Percentiles rank a stretch among this genome's conserved stretches.
These are phyloP conservation scores for Aspergillus ellipticus DNA, from an alignment of 495 filamentous ascomycete species.

Conservation along the genomic window DNA sequence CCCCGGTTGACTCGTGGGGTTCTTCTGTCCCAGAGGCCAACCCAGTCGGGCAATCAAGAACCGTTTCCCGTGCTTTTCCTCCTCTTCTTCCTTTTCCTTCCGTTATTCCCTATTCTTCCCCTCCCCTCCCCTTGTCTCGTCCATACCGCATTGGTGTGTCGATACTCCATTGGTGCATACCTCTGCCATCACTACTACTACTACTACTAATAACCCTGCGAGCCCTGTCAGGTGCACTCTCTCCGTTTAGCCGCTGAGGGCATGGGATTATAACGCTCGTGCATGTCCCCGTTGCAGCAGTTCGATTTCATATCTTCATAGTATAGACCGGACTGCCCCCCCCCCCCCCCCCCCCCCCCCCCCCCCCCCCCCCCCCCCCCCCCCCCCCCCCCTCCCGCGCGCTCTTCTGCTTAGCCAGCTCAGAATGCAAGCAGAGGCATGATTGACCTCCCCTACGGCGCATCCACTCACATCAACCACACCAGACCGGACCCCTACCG, in stretches of 20 bases:
- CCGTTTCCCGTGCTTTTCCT: not conserved
- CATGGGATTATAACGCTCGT: not conserved
- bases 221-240: not conserved
- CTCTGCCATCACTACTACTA: not conserved
- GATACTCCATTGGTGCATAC: not conserved
- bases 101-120: not conserved
- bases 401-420: not conserved
- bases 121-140: not conserved
- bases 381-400: not conserved
- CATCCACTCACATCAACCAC: not conserved
- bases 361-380: not conserved
- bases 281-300: not conserved
- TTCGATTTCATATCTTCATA: not conserved
- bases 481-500: not conserved
- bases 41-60: not conserved
- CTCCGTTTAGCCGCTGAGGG: not conserved
- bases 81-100: not conserved
- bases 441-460: not conserved
- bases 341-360: not conserved
- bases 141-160: not conserved
- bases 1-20: not conserved
- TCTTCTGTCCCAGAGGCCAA: slow-evolving; percentile 1
- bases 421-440: slow-evolving; percentile 21
- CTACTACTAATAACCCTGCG: not conserved
- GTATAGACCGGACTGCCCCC: not conserved